Percentiles rank a stretch among this genome's conserved stretches.
Evolutionary conservation across 2,329 filamentous ascomycete species (phyloP).

Genomic region (Alternaria longipes): DNA sequence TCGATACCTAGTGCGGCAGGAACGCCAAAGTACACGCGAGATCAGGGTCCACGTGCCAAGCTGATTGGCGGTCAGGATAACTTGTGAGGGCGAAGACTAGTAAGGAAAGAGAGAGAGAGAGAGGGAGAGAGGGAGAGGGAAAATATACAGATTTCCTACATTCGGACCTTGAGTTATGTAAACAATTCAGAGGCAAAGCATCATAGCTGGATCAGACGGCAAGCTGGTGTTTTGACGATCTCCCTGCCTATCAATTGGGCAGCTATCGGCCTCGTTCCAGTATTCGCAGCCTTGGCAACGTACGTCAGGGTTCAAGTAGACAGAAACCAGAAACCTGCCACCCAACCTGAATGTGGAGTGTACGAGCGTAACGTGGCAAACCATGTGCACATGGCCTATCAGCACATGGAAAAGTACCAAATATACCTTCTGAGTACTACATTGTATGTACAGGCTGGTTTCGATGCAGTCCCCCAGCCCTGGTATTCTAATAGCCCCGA

Average conservation of each 20-base stretch:
- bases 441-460: conserved; percentile 7
- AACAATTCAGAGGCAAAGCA: neutral
- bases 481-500: neutral
- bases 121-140: neutral
- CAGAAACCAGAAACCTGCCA: conserved; percentile 23
- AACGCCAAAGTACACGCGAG: conserved; percentile 22
- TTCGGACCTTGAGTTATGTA: neutral
- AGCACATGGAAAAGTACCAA: neutral
- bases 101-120: conserved; percentile 4
- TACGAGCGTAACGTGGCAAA: conserved; percentile 4
- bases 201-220: conserved; percentile 2
- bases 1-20: conserved; percentile 16
- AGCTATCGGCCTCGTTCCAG: conserved; percentile 10
- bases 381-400: neutral
- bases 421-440: neutral
- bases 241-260: neutral
- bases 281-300: conserved; percentile 22
- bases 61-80: conserved; percentile 33
- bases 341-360: neutral
- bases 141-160: neutral
- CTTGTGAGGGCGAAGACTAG: neutral
- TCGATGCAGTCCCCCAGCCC: conserved; percentile 1
- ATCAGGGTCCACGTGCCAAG: conserved; percentile 44
- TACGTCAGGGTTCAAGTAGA: conserved; percentile 27
- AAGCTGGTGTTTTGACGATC: conserved; percentile 3